These are phyloP conservation scores for Scheffersomyces quercinus DNA, from an alignment of 1,139 yeast species.

Conservation along the genomic window DNA sequence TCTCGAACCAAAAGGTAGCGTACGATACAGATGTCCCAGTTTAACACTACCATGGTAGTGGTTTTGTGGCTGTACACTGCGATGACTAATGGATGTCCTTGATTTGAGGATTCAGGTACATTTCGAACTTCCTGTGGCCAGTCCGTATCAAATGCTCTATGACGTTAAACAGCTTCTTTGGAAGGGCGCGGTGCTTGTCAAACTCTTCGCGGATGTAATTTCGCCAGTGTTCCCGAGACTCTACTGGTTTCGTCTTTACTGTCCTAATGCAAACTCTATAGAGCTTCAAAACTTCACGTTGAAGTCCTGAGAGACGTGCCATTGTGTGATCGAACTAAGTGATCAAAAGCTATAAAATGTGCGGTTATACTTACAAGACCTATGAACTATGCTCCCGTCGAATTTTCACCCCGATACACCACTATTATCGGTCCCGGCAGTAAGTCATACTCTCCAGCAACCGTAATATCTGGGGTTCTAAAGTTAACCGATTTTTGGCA, in stretches of 20 bases:
- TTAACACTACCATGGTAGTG: too few species aligned
- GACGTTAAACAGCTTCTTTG: slow-evolving; percentile 81
- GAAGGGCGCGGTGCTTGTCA: slow-evolving; percentile 53
- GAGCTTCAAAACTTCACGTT: slow-evolving; percentile 61
- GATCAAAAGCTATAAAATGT: not conserved
- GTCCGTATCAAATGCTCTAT: slow-evolving; percentile 81
- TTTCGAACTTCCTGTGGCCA: slow-evolving; percentile 72
- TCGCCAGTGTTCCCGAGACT: slow-evolving; percentile 47
- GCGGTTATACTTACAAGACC: not conserved
- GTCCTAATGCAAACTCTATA: slow-evolving; percentile 61
- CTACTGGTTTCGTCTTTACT: slow-evolving; percentile 56
- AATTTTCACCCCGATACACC: too few species aligned
- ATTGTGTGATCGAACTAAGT: slow-evolving; percentile 11
- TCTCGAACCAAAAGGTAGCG: too few species aligned
- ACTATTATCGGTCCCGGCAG: too few species aligned
- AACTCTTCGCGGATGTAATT: slow-evolving; percentile 59
- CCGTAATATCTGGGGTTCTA: too few species aligned
- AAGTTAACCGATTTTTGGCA: too few species aligned
- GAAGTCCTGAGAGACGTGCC: slow-evolving; percentile 59
- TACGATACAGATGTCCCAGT: too few species aligned
- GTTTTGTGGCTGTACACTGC: too few species aligned
- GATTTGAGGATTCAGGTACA: slow-evolving; percentile 67
- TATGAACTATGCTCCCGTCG: not conserved
- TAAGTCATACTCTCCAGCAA: too few species aligned
- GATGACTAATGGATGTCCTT: slow-evolving; percentile 53